These are phyloP conservation scores for Gigaspora rosea DNA, from an alignment of 192 early-diverging fungal genomes.

Conservation along the genomic window DNA sequence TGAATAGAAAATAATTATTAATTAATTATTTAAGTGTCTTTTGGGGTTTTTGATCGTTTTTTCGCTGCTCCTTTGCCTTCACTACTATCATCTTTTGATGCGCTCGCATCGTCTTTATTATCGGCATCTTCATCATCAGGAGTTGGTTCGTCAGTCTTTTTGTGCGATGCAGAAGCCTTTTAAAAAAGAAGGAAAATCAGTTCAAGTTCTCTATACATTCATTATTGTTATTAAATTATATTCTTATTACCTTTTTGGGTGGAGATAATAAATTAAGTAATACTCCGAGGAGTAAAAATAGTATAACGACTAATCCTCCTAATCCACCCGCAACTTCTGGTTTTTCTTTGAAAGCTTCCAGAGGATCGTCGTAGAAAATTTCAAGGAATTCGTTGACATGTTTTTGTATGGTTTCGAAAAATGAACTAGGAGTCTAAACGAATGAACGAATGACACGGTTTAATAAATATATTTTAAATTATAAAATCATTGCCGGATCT, in stretches of 20 bases:
- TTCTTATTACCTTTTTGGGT: slow-evolving; percentile 26
- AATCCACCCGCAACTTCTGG: slow-evolving; percentile 40
- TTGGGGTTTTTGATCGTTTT: slow-evolving; percentile 12
- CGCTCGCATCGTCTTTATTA: not conserved
- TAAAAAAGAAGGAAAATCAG: not conserved
- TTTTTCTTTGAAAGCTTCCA: slow-evolving; percentile 42
- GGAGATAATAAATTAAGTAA: slow-evolving; percentile 40
- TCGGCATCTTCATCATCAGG: slow-evolving; percentile 35
- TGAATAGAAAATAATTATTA: not conserved
- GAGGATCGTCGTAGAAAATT: slow-evolving; percentile 40
- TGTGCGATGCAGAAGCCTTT: slow-evolving; percentile 36
- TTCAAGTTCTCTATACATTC: not conserved
- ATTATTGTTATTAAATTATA: not conserved
- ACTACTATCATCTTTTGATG: slow-evolving; percentile 3
- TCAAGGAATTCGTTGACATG: slow-evolving; percentile 42
- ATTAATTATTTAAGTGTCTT: slow-evolving; percentile 5
- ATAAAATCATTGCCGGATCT: not conserved
- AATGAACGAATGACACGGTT: not conserved
- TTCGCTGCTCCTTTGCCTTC: slow-evolving; percentile 23
- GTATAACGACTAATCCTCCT: slow-evolving; percentile 34
- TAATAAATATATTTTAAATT: not conserved
- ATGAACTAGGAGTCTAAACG: slow-evolving; percentile 18
- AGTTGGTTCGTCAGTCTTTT: slow-evolving; percentile 47
- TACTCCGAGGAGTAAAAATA: slow-evolving; percentile 38
- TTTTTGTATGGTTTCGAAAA: slow-evolving; percentile 34